phyloP scores from a whole-genome alignment of 257 asterid genomes.

The Gardenia jasminoides region DNA sequence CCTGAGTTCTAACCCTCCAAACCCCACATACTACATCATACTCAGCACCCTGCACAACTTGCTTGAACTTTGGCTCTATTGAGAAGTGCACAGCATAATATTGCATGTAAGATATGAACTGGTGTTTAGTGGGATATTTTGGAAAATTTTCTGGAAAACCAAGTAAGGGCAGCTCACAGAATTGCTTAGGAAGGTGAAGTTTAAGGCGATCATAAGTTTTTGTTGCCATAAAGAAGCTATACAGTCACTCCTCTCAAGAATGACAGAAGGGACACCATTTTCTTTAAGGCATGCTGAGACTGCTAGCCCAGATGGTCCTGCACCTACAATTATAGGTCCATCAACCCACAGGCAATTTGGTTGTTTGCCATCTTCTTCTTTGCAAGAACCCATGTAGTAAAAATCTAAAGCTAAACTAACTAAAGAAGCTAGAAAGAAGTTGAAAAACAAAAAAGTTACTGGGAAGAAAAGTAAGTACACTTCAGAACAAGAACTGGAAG shows the following conservation, averaged over 20 bases:
- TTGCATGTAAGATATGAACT: conserved; percentile 72
- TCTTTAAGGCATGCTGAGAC: conserved; percentile 76
- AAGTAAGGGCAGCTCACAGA: conserved; percentile 65
- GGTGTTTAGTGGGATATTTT: conserved; percentile 64
- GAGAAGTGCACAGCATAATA: conserved; percentile 53
- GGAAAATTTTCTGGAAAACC: conserved; percentile 63
- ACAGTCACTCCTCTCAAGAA: conserved; percentile 75
- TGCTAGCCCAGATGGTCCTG: conserved; percentile 94
- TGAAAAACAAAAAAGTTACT: neutral
- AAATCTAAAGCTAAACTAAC: neutral
- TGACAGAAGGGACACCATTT: conserved; percentile 54
- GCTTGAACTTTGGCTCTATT: conserved; percentile 53
- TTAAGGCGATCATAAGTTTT: conserved; percentile 76
- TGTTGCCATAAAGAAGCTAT: conserved; percentile 83
- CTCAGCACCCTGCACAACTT: conserved; percentile 40
- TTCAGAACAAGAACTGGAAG: neutral
- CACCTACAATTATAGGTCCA: conserved; percentile 84
- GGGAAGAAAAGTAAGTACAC: neutral
- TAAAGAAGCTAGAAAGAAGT: neutral
- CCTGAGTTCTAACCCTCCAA: conserved; percentile 57
- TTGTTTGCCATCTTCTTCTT: conserved; percentile 21
- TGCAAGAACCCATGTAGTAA: conserved; percentile 41
- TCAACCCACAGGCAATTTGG: conserved; percentile 20
- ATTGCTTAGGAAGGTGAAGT: conserved; percentile 76
- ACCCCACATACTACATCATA: conserved; percentile 36